A percentile compares a stretch with the other conserved stretches of the same genome.
These are phyloP conservation scores for Hypoxylon sp. DNA, from an alignment of 2,329 filamentous ascomycete genomes.

Conservation along the genomic window DNA sequence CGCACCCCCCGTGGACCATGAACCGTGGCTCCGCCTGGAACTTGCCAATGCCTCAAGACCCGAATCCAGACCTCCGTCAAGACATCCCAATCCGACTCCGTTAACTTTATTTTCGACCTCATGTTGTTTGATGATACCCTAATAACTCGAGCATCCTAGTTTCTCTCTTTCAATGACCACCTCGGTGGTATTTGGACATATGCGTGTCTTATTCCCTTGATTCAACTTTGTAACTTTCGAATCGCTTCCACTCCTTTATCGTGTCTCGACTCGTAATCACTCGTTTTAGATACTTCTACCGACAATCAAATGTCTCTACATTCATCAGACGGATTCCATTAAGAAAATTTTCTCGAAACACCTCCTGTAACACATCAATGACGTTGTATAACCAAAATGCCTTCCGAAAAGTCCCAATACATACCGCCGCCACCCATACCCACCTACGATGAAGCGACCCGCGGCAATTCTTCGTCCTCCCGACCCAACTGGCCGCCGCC, in stretches of 20 bases:
- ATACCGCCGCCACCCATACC: constrained; percentile 81
- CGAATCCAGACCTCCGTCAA: constrained; percentile 24
- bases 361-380: constrained; percentile 34
- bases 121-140: constrained; percentile 33
- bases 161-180: constrained; percentile 31
- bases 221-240: constrained; percentile 37
- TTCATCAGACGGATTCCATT: constrained; percentile 15
- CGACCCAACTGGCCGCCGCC: constrained; percentile 71
- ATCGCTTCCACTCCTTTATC: constrained; percentile 41
- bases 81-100: constrained; percentile 10
- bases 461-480: constrained; percentile 66
- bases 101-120: constrained; percentile 25
- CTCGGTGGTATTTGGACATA: constrained; percentile 23
- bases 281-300: constrained; percentile 31
- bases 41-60: constrained; percentile 17
- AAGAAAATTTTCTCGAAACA: constrained; percentile 4
- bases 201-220: constrained; percentile 35
- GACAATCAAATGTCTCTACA: constrained; percentile 33
- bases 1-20: constrained; percentile 4
- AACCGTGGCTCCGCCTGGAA: constrained; percentile 25
- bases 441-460: constrained; percentile 85
- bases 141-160: constrained; percentile 27
- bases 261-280: constrained; percentile 40
- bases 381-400: constrained; percentile 52
- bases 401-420: constrained; percentile 70